These are phyloP conservation scores for Tolypocladium capitatum DNA, from an alignment of 2,329 filamentous ascomycete genomes.

Conservation along the genomic window DNA sequence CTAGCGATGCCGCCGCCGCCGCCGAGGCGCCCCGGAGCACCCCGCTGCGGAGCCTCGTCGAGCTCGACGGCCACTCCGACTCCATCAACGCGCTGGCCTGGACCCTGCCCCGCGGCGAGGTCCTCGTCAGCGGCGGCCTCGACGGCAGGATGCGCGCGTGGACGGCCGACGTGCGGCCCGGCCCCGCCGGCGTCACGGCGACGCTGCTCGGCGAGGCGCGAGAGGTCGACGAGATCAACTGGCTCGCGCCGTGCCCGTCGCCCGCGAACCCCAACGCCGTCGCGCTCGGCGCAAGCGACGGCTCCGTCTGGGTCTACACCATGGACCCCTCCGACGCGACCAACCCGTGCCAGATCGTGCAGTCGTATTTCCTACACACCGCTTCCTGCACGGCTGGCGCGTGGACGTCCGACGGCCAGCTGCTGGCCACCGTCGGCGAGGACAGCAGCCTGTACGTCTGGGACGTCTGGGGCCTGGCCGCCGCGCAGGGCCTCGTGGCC, in stretches of 20 bases:
- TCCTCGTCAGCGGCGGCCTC: slow-evolving; percentile 72
- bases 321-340: slow-evolving; percentile 51
- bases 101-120: slow-evolving; percentile 70
- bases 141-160: slow-evolving; percentile 72
- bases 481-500: slow-evolving; percentile 36
- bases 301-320: slow-evolving; percentile 92
- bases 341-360: slow-evolving; percentile 63
- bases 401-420: slow-evolving; percentile 77
- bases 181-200: slow-evolving; percentile 35
- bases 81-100: slow-evolving; percentile 80
- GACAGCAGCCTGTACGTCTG: slow-evolving; percentile 83
- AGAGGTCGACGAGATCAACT: slow-evolving; percentile 93
- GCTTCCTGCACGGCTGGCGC: slow-evolving; percentile 74
- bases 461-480: slow-evolving; percentile 75
- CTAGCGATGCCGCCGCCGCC: slow-evolving; percentile 42
- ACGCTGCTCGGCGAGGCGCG: slow-evolving; percentile 63
- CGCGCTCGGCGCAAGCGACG: slow-evolving; percentile 79
- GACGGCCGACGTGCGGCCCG: slow-evolving; percentile 33
- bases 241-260: slow-evolving; percentile 66
- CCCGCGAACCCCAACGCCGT: slow-evolving; percentile 62
- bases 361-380: slow-evolving; percentile 87
- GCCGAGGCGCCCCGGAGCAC: slow-evolving; percentile 38
- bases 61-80: slow-evolving; percentile 82
- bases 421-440: slow-evolving; percentile 81
- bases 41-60: slow-evolving; percentile 52